phyloP scores from a whole-genome alignment of 768 basidiomycete species.

The Lyophyllum atratum region DNA sequence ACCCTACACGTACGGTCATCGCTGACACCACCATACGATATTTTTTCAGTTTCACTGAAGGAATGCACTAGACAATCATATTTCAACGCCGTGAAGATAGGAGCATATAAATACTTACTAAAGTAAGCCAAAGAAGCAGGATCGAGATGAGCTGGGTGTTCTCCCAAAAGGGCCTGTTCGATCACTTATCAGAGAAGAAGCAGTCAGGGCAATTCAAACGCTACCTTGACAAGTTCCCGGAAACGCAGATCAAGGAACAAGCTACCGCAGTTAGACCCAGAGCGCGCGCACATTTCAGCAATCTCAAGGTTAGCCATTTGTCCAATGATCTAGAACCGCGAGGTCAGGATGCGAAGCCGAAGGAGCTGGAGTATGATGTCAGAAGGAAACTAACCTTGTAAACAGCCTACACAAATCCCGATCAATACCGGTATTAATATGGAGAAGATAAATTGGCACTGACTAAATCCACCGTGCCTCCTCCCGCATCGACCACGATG shows the following conservation, averaged over 20 bases:
- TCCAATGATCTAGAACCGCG: slow-evolving; percentile 63
- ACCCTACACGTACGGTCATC: slow-evolving; percentile 66
- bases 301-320: slow-evolving; percentile 83
- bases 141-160: slow-evolving; percentile 86
- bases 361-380: background rate
- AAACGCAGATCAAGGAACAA: slow-evolving; percentile 88
- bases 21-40: slow-evolving; percentile 66
- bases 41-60: slow-evolving; percentile 87
- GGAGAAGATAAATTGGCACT: slow-evolving; percentile 9
- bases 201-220: background rate
- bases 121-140: slow-evolving; percentile 82
- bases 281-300: slow-evolving; percentile 86
- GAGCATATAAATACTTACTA: slow-evolving; percentile 42
- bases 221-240: slow-evolving; percentile 72
- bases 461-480: slow-evolving; percentile 64
- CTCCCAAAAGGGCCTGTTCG: slow-evolving; percentile 56
- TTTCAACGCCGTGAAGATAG: background rate
- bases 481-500: slow-evolving; percentile 91
- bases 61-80: slow-evolving; percentile 58
- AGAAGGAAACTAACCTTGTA: slow-evolving; percentile 47
- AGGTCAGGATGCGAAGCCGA: slow-evolving; percentile 5
- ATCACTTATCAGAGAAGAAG: background rate
- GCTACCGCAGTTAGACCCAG: slow-evolving; percentile 86
- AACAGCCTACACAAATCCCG: slow-evolving; percentile 40
- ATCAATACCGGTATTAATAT: slow-evolving; percentile 23